These are phyloP conservation scores for Fusarium sp. DNA, from an alignment of 2,329 filamentous ascomycete genomes.

Conservation along the genomic window DNA sequence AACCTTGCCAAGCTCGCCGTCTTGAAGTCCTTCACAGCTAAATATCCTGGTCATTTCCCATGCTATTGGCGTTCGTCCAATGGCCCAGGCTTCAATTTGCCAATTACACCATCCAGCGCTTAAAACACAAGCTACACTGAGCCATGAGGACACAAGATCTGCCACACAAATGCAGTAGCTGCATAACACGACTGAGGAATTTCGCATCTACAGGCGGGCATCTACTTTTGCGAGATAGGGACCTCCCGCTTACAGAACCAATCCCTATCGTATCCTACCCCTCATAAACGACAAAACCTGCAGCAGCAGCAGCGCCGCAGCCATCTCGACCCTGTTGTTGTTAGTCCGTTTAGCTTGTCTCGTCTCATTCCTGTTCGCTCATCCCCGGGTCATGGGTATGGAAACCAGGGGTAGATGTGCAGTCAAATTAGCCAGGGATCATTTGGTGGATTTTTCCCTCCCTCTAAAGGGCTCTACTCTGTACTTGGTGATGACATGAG, in stretches of 20 bases:
- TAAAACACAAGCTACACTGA: conserved; percentile 20
- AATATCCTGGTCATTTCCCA: conserved; percentile 3
- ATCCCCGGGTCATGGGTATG: conserved; percentile 28
- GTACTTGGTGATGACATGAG: not conserved
- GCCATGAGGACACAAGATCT: conserved; percentile 28
- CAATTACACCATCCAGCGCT: conserved; percentile 23
- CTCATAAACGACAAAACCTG: conserved; percentile 28
- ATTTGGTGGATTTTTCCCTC: conserved; percentile 19
- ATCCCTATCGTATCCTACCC: conserved; percentile 29
- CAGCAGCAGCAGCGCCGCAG: conserved; percentile 12
- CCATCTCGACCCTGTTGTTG: conserved; percentile 1
- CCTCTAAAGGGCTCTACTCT: not conserved
- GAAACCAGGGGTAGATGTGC: conserved; percentile 3
- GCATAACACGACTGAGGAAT: conserved; percentile 6
- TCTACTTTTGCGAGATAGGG: conserved; percentile 2
- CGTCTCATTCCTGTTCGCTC: conserved; percentile 32
- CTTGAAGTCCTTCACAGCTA: conserved; percentile 14
- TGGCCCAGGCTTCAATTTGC: conserved; percentile 2
- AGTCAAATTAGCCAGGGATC: conserved; percentile 39
- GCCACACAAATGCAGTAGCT: conserved; percentile 17
- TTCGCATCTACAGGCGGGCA: conserved; percentile 11
- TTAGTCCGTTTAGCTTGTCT: conserved; percentile 5
- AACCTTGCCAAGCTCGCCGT: conserved; percentile 17
- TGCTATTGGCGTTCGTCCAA: not conserved
- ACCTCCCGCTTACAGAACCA: conserved; percentile 31